phyloP scores from a whole-genome alignment of 768 basidiomycete genomes.

The Rhodotorula kratochvilovae region DNA sequence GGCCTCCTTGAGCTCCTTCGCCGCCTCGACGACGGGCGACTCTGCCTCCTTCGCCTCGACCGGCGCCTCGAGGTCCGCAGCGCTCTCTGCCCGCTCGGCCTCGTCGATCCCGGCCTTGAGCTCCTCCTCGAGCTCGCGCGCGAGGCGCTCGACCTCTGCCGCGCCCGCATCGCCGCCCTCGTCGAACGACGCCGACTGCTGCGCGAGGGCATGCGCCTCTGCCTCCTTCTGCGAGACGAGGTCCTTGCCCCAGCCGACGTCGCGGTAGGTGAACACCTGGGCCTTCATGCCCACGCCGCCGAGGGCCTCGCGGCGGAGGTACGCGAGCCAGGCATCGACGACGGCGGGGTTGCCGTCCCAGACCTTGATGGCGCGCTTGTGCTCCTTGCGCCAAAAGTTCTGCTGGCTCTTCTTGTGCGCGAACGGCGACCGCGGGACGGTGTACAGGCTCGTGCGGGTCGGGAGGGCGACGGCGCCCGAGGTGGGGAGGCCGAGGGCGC shows the following conservation, averaged over 20 bases:
- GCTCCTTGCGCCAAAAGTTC: constrained; percentile 81
- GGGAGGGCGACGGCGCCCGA: constrained; percentile 65
- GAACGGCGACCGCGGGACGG: constrained; percentile 79
- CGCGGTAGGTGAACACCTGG: constrained; percentile 67
- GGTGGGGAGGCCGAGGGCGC: constrained; percentile 74
- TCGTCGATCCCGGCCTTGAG: background rate
- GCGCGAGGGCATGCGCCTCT: background rate
- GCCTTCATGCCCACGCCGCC: constrained; percentile 83
- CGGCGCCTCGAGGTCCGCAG: background rate
- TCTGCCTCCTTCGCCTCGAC: background rate
- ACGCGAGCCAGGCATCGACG: constrained; percentile 72
- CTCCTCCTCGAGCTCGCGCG: constrained; percentile 17
- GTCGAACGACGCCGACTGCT: background rate
- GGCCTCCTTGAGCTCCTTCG: constrained; percentile 10
- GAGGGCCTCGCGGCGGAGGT: constrained; percentile 67
- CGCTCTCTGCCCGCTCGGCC: background rate
- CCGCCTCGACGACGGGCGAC: background rate
- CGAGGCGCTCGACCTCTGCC: constrained; percentile 4
- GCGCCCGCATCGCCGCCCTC: background rate
- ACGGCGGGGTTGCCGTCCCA: constrained; percentile 80
- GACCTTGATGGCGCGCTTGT: constrained; percentile 81
- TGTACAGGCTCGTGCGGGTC: constrained; percentile 72
- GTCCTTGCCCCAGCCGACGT: constrained; percentile 55
- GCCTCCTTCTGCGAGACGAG: constrained; percentile 39
- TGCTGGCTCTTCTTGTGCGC: constrained; percentile 90